Percentiles rank a stretch among this genome's conserved stretches.
Evolutionary conservation across 306 rosid species (phyloP).

Genomic region (Carpinus fangiana): DNA sequence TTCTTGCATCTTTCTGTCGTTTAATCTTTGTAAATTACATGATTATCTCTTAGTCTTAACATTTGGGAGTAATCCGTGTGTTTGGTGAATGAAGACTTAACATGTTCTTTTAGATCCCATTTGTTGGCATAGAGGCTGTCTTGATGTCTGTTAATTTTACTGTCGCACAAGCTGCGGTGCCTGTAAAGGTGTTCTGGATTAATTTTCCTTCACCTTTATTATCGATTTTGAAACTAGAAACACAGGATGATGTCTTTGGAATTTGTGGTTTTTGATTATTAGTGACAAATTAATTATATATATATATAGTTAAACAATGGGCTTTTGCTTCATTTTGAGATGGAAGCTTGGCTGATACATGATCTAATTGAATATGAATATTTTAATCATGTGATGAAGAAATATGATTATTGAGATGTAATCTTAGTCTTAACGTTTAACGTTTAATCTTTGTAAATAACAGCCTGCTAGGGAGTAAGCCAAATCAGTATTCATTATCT

Average conservation of each 20-base stretch:
- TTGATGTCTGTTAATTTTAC: background rate
- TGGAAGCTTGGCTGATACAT: background rate
- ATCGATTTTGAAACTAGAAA: background rate
- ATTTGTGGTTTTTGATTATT: background rate
- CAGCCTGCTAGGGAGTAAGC: no score
- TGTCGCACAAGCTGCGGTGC: background rate
- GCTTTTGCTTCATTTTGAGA: background rate
- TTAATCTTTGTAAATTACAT: background rate
- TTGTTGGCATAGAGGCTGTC: conserved; percentile 3
- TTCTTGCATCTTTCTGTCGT: background rate
- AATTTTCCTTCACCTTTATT: background rate
- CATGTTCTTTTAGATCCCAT: background rate
- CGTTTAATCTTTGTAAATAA: no score
- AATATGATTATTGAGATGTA: no score
- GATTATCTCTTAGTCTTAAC: background rate
- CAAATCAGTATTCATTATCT: no score
- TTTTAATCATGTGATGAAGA: background rate
- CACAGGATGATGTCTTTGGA: background rate
- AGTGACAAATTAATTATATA: background rate
- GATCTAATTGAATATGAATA: background rate
- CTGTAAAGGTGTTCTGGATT: background rate
- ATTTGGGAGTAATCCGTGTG: no score
- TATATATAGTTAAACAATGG: background rate
- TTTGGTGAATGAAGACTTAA: no score
- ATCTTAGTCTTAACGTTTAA: background rate